A percentile compares a stretch with the other conserved stretches of the same genome.
Evolutionary conservation across 192 early-diverging fungal genomes (phyloP).

Genomic region (Chytriomyces sp.): DNA sequence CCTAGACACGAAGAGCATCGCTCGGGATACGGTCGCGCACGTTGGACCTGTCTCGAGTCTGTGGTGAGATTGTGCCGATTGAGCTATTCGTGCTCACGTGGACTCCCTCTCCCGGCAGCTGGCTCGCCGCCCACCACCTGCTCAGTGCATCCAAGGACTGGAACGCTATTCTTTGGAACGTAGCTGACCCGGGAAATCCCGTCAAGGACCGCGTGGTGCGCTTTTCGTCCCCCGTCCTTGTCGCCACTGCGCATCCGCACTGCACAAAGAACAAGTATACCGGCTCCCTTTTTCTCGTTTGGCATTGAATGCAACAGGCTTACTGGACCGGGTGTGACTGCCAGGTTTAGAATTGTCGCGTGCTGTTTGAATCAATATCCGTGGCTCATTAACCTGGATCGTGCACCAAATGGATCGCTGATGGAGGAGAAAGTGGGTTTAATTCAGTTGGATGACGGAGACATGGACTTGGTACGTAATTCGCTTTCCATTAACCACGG

Average conservation of each 20-base stretch:
- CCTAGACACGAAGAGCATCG: slow-evolving; percentile 80
- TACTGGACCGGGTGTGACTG: no score
- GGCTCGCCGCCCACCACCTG: neutral
- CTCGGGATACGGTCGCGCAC: slow-evolving; percentile 72
- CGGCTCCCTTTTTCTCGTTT: neutral
- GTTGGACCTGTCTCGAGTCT: slow-evolving; percentile 74
- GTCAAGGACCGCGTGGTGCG: slow-evolving; percentile 51
- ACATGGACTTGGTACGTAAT: neutral
- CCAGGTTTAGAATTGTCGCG: slow-evolving; percentile 33
- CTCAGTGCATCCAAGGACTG: neutral
- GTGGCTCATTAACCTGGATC: slow-evolving; percentile 17
- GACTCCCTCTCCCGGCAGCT: neutral
- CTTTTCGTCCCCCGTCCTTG: slow-evolving; percentile 71
- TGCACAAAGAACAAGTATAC: slow-evolving; percentile 34
- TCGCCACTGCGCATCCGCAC: slow-evolving; percentile 78
- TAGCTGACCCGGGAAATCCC: slow-evolving; percentile 31
- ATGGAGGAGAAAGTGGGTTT: neutral
- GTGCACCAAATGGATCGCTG: neutral
- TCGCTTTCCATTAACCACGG: neutral
- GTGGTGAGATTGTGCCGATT: slow-evolving; percentile 51
- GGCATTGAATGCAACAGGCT: no score
- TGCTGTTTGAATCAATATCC: slow-evolving; percentile 26
- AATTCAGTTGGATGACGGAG: slow-evolving; percentile 1
- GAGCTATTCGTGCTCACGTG: neutral
- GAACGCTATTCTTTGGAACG: slow-evolving; percentile 88